Percentiles rank a stretch among this genome's conserved stretches.
Evolutionary conservation across 1,284 basidiomycete genomes (phyloP).

Genomic region (Cystobasidiaceae sp.): DNA sequence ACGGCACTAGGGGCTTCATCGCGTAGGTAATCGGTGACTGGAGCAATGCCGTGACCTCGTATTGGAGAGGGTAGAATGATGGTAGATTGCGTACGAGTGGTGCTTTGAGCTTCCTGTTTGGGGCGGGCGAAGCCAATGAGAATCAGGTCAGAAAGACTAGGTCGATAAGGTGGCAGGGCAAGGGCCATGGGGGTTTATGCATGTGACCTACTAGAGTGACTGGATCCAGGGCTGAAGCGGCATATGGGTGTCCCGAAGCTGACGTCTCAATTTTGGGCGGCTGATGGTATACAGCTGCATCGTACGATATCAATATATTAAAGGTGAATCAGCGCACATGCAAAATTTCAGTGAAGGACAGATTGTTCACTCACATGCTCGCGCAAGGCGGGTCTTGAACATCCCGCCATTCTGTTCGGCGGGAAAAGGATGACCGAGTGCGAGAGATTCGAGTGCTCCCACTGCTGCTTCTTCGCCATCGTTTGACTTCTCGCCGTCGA

Average conservation of each 20-base stretch:
- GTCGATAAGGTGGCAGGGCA: no score
- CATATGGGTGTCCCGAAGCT: no score
- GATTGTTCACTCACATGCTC: background rate
- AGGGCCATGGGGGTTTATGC: no score
- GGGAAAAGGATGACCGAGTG: conserved; percentile 3
- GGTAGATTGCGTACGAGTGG: background rate
- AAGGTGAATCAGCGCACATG: background rate
- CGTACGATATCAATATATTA: no score
- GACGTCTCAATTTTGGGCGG: no score
- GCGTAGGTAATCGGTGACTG: background rate
- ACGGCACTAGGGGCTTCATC: background rate
- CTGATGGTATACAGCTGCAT: no score
- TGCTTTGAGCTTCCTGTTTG: background rate
- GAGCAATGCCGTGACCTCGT: background rate
- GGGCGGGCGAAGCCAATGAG: background rate
- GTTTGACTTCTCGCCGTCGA: background rate
- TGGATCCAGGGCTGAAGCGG: no score
- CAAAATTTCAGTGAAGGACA: background rate
- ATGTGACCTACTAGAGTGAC: no score
- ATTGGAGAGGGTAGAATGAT: background rate
- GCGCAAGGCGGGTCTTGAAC: background rate
- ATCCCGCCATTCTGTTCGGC: background rate
- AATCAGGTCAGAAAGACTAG: background rate
- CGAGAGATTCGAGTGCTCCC: conserved; percentile 8
- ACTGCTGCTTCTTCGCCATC: conserved; percentile 26